Base-by-base conservation (phyloP, 306 rosid genomes). In the Prunus salicina region DNA sequence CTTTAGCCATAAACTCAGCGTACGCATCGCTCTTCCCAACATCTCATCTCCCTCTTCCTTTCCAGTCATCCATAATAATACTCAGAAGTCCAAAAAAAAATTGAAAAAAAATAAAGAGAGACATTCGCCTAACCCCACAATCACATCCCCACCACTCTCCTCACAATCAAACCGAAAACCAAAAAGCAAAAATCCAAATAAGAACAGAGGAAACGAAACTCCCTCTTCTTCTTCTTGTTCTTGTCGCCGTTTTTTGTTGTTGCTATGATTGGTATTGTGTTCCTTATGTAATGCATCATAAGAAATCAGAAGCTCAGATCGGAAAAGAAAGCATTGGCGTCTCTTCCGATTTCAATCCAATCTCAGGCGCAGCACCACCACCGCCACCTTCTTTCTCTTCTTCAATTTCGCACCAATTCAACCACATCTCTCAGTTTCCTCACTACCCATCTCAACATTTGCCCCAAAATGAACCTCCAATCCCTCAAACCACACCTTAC, bases 271-370 rank as follows among this genome's bases (percentile, higher is more conserved):
- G 24, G 13, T 65, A n/a, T 27, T 4, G 67, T 47, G 67, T 68
- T 28, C 57, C 72, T 0, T 83, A 86, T 89, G 92, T 91, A 90
- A 95, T 92, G 99, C 99, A 90, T 95, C 99, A 91, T 81, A 92
- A 96, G 96, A 96, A 92, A 92, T 96, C 97, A 63, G 99, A 95
- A 84, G 92, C 92, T 30, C 97, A 92, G 90, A 91, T 96, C 97
- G 98, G 99, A 87, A 92, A 91, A 87, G 99, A 91, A 96, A 96
- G 99, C 93, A 85, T 79, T 73, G 99, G 97, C 96, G 87, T 96
- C 89, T 96, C 99, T 96, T 96, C 96, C 98, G 99, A 91, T 92
- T 96, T 88, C 92, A 88, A 90, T 63, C 97, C 90, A 2, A 82
- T 93, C 38, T 93, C 90, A 82, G n/a, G 41, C 60, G 12, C 57